These are phyloP conservation scores for Hymenoscyphus repandus DNA, from an alignment of 2,329 filamentous ascomycete species.

Conservation along the genomic window DNA sequence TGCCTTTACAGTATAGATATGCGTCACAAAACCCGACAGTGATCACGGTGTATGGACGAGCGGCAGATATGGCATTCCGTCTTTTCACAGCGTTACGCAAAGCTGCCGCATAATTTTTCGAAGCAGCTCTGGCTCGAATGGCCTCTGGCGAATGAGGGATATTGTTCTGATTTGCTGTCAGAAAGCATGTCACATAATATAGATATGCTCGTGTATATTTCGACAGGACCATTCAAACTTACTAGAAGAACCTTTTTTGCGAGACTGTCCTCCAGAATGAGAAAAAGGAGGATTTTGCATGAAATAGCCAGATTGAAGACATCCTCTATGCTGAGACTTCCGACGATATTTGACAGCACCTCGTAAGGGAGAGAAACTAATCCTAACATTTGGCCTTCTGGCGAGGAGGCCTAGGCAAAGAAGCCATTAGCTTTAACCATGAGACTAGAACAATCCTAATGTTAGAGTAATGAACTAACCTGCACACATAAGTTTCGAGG, in stretches of 20 bases:
- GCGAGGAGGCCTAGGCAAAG: not conserved
- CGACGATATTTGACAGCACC: constrained; percentile 26
- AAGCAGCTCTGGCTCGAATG: constrained; percentile 11
- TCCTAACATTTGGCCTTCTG: constrained; percentile 19
- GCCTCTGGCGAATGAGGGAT: constrained; percentile 27
- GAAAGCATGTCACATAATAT: constrained; percentile 4
- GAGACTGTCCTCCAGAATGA: constrained; percentile 27
- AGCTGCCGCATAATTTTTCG: constrained; percentile 41
- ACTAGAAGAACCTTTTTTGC: constrained; percentile 28
- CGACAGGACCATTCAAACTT: not conserved
- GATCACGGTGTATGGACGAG: constrained; percentile 56
- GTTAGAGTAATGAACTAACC: constrained; percentile 1
- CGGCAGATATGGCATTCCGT: constrained; percentile 53
- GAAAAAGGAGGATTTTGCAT: constrained; percentile 23
- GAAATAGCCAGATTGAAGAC: constrained; percentile 26
- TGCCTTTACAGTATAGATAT: constrained; percentile 59
- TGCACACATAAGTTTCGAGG: not conserved
- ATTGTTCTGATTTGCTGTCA: constrained; percentile 22
- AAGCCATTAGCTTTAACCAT: too few species aligned
- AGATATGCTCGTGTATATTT: not conserved
- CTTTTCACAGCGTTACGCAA: constrained; percentile 58
- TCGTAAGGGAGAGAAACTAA: constrained; percentile 29
- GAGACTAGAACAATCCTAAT: too few species aligned
- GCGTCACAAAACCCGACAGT: constrained; percentile 54
- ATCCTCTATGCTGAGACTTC: constrained; percentile 27